These are phyloP conservation scores for Glaciozyma martinii DNA, from an alignment of 768 basidiomycete genomes.

Conservation along the genomic window DNA sequence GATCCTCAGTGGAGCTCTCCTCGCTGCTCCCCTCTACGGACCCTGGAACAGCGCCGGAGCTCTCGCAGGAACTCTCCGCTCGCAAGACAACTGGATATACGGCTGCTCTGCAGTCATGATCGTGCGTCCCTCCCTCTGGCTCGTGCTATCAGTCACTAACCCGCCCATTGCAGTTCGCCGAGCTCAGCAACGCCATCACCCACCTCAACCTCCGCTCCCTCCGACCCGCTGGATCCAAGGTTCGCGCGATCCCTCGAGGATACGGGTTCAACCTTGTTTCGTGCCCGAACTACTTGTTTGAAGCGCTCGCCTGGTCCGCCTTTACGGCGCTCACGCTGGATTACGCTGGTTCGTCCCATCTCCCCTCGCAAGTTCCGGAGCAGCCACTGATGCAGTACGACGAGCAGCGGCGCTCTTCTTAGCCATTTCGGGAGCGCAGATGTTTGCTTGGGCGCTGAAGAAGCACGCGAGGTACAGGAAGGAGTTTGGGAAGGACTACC, in stretches of 20 bases:
- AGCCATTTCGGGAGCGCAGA: slow-evolving; percentile 53
- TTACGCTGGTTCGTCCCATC: slow-evolving; percentile 52
- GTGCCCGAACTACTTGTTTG: slow-evolving; percentile 92
- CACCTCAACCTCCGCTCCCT: slow-evolving; percentile 76
- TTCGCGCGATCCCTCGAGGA: slow-evolving; percentile 79
- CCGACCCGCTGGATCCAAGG: slow-evolving; percentile 63
- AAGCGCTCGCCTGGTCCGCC: slow-evolving; percentile 63
- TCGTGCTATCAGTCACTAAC: background rate
- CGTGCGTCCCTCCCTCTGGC: slow-evolving; percentile 46
- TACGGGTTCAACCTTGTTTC: slow-evolving; percentile 83
- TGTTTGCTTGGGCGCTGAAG: slow-evolving; percentile 80
- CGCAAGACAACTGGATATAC: slow-evolving; percentile 60
- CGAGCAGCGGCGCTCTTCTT: slow-evolving; percentile 51
- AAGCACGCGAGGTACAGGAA: slow-evolving; percentile 84
- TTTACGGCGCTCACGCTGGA: slow-evolving; percentile 70
- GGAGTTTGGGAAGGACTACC: slow-evolving; percentile 85
- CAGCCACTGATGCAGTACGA: background rate
- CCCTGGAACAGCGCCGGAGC: slow-evolving; percentile 63
- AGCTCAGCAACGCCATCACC: slow-evolving; percentile 72
- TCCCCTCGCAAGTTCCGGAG: background rate
- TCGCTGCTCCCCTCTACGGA: slow-evolving; percentile 72
- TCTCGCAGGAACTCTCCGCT: slow-evolving; percentile 55
- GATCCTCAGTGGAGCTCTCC: slow-evolving; percentile 64
- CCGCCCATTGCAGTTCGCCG: slow-evolving; percentile 53
- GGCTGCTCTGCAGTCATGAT: slow-evolving; percentile 60